Base-by-base conservation (phyloP, 768 basidiomycete species). In the Leucosporidium creatinivorum region DNA sequence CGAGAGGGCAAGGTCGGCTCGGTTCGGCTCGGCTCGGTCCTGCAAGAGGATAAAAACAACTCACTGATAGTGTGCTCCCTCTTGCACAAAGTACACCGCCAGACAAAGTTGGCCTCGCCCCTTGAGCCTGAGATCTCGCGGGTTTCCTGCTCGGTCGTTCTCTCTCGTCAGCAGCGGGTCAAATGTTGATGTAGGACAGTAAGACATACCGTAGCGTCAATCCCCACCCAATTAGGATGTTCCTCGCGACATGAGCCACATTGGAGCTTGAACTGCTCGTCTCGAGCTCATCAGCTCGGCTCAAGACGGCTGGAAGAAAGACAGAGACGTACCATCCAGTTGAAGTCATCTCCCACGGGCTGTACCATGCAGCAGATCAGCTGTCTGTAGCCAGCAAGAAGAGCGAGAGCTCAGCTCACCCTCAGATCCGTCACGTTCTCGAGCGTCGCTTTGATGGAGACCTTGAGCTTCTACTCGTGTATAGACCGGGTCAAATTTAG, bases 61-160 rank as follows among this genome's bases (percentile, higher is more conserved):
- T 39, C 8, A 67, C 70, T 64, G 63, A 65, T 90, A 12, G 86
- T 89, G 74, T 85, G 85, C 78, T 91, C 89, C 48, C 86, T 85
- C 80, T 86, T 69, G 72, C 75, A 75, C 55, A 75, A 61, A 23
- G 66, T 64, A 52, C 75, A 75, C 30, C 67, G 67, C 69, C 72
- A 75, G 0, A 75, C 75, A 26, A 75, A 57, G 66, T 75, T 73
- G 31, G 75, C 75, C 48, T 74, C 73, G 0, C 75, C 75, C 1
- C 75, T 52, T n/a, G 73, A 74, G 2, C 71, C 71, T 18, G 49
- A 65, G 56, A 75, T 66, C 21, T 70, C 69, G 23, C 59, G 61
- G 19, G 59, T 60, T 26, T 74, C 75, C 73, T 74, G 67, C n/a
- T n/a, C 1, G 48, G 33, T 52, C 51, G 26, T 2, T 9, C 36